Conservation (phyloP, 2,329 filamentous ascomycete genomes). For the Paecilomyces formosus region DNA sequence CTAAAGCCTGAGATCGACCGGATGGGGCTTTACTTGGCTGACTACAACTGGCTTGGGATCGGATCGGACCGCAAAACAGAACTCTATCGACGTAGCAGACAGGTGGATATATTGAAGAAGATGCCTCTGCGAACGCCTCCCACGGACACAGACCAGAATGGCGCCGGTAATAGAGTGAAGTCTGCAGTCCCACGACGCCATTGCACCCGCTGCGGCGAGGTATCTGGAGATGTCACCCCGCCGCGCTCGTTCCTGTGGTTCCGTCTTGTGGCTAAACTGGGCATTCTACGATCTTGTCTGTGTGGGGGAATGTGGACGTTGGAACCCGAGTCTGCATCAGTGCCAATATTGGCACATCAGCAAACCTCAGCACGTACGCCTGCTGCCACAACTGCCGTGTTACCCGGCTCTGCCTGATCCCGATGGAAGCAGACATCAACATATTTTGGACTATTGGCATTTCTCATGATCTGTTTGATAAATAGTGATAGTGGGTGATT, state of each 20-base stretch:
- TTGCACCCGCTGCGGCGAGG: slow-evolving; percentile 54
- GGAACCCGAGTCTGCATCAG: slow-evolving; percentile 15
- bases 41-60: slow-evolving; percentile 63
- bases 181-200: slow-evolving; percentile 32
- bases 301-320: slow-evolving; percentile 35
- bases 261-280: slow-evolving; percentile 30
- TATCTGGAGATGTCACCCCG: slow-evolving; percentile 56
- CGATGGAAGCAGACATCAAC: background rate
- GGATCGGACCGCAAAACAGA: slow-evolving; percentile 51
- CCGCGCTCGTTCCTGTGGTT: slow-evolving; percentile 28
- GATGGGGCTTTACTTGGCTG: slow-evolving; percentile 62
- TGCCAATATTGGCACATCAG: slow-evolving; percentile 1
- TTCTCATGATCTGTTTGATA: background rate
- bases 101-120: slow-evolving; percentile 53
- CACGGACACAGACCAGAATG: slow-evolving; percentile 1
- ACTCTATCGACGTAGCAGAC: slow-evolving; percentile 53
- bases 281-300: slow-evolving; percentile 29
- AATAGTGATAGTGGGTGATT: background rate
- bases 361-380: slow-evolving; percentile 4
- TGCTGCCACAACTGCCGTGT: slow-evolving; percentile 4
- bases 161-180: slow-evolving; percentile 3
- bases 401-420: background rate
- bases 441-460: background rate
- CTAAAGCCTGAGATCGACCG: slow-evolving; percentile 57
- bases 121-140: slow-evolving; percentile 19